Percentiles rank a stretch among this genome's conserved stretches.
Conservation (phyloP, 305 asterid species). For the Fraxinus latifolia region DNA sequence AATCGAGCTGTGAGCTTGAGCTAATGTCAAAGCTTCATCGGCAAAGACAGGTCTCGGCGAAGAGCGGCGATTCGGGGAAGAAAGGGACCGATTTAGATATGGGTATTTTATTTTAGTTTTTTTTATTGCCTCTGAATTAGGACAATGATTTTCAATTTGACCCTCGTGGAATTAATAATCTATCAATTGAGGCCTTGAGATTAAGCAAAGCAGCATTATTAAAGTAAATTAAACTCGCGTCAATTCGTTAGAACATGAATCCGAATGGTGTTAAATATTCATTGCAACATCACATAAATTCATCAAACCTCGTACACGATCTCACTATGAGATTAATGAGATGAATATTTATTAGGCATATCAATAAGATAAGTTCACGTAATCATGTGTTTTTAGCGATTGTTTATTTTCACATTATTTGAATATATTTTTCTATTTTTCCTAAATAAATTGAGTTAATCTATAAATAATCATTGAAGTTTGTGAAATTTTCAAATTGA, state of each 20-base stretch:
- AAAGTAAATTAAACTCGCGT: not conserved
- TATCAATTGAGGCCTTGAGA: not conserved
- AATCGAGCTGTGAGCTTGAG: not conserved
- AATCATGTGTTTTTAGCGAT: not conserved
- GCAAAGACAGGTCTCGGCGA: not conserved
- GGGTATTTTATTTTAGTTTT: not conserved
- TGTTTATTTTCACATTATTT: not conserved
- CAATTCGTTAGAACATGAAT: not conserved
- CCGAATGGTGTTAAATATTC: not conserved
- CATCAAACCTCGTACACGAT: not conserved
- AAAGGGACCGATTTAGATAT: not conserved
- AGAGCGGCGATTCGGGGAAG: not conserved
- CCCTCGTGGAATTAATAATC: not conserved
- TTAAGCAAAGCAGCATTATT: not conserved
- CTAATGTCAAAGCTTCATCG: not conserved
- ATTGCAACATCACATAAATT: not conserved
- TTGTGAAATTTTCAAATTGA: not conserved
- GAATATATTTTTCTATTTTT: too few species aligned
- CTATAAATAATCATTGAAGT: not conserved
- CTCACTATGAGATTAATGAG: not conserved
- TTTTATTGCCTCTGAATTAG: not conserved
- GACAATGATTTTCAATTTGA: not conserved
- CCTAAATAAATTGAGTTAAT: too few species aligned
- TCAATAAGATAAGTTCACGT: not conserved
- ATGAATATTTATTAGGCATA: not conserved